Percentiles rank a stretch among this genome's conserved stretches.
Conservation (phyloP, 257 asterid species). For the Schizonepeta tenuifolia region DNA sequence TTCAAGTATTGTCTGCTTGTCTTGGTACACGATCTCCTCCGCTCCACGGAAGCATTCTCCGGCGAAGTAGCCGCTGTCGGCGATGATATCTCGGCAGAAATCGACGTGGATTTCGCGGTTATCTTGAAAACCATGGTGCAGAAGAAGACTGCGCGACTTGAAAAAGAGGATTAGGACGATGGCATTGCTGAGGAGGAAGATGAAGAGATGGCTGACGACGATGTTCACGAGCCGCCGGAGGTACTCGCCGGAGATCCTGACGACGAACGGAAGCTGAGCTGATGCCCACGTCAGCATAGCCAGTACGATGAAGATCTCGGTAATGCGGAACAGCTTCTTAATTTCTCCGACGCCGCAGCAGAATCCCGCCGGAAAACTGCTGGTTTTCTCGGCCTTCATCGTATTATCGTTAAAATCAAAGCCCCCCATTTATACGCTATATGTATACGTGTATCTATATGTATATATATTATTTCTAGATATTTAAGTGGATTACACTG, state of each 20-base stretch:
- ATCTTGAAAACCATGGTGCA: slow-evolving; percentile 20
- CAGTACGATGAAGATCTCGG: slow-evolving; percentile 48
- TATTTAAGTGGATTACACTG: not conserved
- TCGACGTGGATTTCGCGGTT: not conserved
- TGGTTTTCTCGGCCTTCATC: slow-evolving; percentile 25
- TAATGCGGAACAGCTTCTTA: slow-evolving; percentile 55
- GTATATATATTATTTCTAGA: not conserved
- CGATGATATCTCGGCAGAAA: slow-evolving; percentile 36
- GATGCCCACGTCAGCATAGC: slow-evolving; percentile 53
- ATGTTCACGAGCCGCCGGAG: slow-evolving; percentile 47
- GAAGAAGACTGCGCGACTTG: slow-evolving; percentile 50
- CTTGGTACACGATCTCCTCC: slow-evolving; percentile 52
- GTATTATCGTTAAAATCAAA: slow-evolving; percentile 8
- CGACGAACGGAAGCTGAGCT: slow-evolving; percentile 56
- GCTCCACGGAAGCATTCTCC: not conserved
- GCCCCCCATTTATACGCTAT: slow-evolving; percentile 26
- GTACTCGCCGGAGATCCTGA: slow-evolving; percentile 58
- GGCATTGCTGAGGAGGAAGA: slow-evolving; percentile 62
- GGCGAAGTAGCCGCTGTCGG: not conserved
- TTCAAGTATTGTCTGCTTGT: slow-evolving; percentile 48
- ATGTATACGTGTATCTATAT: not conserved
- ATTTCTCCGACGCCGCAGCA: slow-evolving; percentile 40
- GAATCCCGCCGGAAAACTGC: not conserved
- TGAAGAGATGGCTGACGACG: slow-evolving; percentile 59
- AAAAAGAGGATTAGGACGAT: slow-evolving; percentile 65